These are phyloP conservation scores for Trametes versicolor DNA, from an alignment of 1,284 basidiomycete genomes.

Conservation along the genomic window DNA sequence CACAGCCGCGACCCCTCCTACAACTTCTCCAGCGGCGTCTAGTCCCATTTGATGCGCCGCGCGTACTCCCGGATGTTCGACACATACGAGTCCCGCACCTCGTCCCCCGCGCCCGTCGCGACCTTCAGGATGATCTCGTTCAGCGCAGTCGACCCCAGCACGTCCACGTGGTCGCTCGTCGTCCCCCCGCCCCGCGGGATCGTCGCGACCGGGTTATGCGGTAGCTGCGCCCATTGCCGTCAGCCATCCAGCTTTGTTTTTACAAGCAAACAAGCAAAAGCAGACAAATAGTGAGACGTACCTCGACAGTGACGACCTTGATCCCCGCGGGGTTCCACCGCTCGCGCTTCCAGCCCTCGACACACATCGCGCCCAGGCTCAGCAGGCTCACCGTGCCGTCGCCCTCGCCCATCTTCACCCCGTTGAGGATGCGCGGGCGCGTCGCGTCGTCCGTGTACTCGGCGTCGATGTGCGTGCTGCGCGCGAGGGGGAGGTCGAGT, in stretches of 20 bases:
- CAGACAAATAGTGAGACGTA: slow-evolving; percentile 44
- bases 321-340: slow-evolving; percentile 96
- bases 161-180: slow-evolving; percentile 93
- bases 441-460: slow-evolving; percentile 76
- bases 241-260: slow-evolving; percentile 5
- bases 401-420: slow-evolving; percentile 92
- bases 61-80: slow-evolving; percentile 86
- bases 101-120: slow-evolving; percentile 78
- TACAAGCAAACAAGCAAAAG: background rate
- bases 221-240: slow-evolving; percentile 63
- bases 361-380: slow-evolving; percentile 95
- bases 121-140: slow-evolving; percentile 95
- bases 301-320: slow-evolving; percentile 88
- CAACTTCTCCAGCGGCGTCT: background rate
- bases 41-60: slow-evolving; percentile 81
- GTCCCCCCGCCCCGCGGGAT: slow-evolving; percentile 92
- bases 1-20: background rate
- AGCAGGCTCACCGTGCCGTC: slow-evolving; percentile 95
- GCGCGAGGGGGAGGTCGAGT: slow-evolving; percentile 67
- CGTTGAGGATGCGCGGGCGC: slow-evolving; percentile 79
- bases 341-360: slow-evolving; percentile 91
- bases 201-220: slow-evolving; percentile 81
- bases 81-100: slow-evolving; percentile 79
- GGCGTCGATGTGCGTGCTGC: slow-evolving; percentile 85
- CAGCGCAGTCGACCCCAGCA: slow-evolving; percentile 87